Evolutionary conservation across 768 basidiomycete genomes (phyloP), one percentile per base, ranked within the genome.

Genomic region (Lyophyllum decastes): DNA sequence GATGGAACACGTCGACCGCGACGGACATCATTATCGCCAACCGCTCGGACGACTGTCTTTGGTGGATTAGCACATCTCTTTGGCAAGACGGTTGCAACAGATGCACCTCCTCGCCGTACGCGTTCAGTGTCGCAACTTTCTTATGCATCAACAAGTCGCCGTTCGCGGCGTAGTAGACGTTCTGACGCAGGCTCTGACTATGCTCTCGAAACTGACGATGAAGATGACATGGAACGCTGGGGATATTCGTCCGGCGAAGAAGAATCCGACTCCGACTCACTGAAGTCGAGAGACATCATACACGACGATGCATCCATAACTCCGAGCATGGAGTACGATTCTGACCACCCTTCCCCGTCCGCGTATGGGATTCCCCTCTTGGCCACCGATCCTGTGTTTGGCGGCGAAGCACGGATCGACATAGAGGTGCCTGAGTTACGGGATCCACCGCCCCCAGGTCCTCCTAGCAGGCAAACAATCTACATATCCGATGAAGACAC

Each of bases 221-320:
- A 85, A 38, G 79, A 76, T 57, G 55, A 57, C 27, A 84, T 86
- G 44, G 90, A 93, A 61, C 82, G 91, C n/a, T 95, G 93, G 93
- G 93, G 93, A 4, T 95, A 94, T 72, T 86, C 89, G n/a, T 94
- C 93, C 2, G 90, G 84, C 22, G 93, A 95, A 66, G 90, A 89
- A 64, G 83, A 85, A 22, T 78, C 77, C 21, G 78, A 82, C 12
- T 75, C 72, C 24, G 80, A 77, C 30, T 74, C 71, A 4, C 57
- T 66, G 24, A 73, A 64, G 45, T 70, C 71, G 27, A 58, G 71
- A 53, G 66, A 70, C 12, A 64, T 70, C 27, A 70, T 72, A 17
- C 70, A 58, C 30, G 82, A 82, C 59, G 76, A 76, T 43, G 68
- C 71, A 21, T 83, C 81, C 10, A 73, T 81, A 26, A 73, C 79